Base-by-base conservation (phyloP, 2,329 filamentous ascomycete genomes). In the Periconia sp. region DNA sequence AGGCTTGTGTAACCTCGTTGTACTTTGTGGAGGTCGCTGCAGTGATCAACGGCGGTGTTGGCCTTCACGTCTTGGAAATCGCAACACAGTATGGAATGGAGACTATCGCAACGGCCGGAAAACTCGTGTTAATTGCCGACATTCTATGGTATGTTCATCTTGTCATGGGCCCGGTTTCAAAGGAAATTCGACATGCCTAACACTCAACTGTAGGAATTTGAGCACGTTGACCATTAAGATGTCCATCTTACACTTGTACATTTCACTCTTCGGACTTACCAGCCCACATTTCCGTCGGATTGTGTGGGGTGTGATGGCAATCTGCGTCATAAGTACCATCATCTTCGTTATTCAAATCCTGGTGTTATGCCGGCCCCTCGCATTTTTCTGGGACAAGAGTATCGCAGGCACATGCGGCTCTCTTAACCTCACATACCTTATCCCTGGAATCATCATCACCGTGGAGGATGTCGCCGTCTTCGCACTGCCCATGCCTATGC, bases 381-480 rank as follows among this genome's bases (percentile, higher is more conserved):
- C 35, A 30, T 45, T 45, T 16, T 40, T 39, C 22, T 46, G 43
- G 43, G 43, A 46, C 22, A 46, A 46, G 37, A 40, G 7, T 9
- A 40, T 46, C 19, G 16, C 16, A 16, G 37, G 43, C 12, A 35
- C 13, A 9, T 46, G 43, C 34, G 22, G 38, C 25, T 24, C 21
- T 30, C 17, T 24, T n/a, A 36, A n/a, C 11, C 28, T 48, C 11
- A 30, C 40, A 30, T 48, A 48, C 31, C 34, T 48, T 7, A 44
- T 48, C 30, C 40, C 40, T 4, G 35, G 33, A 15, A 29, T 48
- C 21, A 40, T 48, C 34, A 48, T 23, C 23, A 48, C 24, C 9
- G 35, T 31, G 9, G 21, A 29, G 11, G 44, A 48, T 29, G 17
- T 48, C 13, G 17, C 40, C 30, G 31, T 44, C 9, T 44, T 48